Percentiles rank a stretch among this genome's conserved stretches.
Conservation (phyloP, 2,329 filamentous ascomycete genomes). For the Pyrenophora tritici-repentis region DNA sequence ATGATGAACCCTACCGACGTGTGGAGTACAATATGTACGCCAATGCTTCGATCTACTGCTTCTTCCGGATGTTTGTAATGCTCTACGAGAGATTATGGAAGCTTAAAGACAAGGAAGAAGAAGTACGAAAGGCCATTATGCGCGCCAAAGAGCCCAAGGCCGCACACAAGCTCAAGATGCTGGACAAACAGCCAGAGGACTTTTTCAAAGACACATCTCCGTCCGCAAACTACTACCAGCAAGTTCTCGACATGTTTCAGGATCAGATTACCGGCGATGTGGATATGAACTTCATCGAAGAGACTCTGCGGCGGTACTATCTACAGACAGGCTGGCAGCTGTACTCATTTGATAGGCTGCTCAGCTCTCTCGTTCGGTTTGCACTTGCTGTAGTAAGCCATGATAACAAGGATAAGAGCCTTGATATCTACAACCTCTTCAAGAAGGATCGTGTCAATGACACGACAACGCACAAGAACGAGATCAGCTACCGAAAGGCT, state of each 20-base stretch:
- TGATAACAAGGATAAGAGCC: conserved; percentile 90
- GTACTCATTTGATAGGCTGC: conserved; percentile 89
- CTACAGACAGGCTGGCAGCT: conserved; percentile 88
- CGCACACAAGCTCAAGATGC: conserved; percentile 80
- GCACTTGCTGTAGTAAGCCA: conserved; percentile 81
- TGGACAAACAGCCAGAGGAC: conserved; percentile 73
- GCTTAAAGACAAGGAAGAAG: conserved; percentile 78
- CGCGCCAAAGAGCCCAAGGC: conserved; percentile 77
- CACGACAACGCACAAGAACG: conserved; percentile 85
- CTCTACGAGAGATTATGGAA: conserved; percentile 82
- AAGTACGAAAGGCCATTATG: conserved; percentile 73
- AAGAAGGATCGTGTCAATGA: conserved; percentile 79
- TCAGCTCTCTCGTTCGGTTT: conserved; percentile 79
- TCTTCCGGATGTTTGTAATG: conserved; percentile 92
- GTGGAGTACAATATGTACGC: conserved; percentile 87
- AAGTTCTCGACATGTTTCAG: conserved; percentile 83
- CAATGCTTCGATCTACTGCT: conserved; percentile 90
- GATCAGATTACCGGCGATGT: conserved; percentile 82
- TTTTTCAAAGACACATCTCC: conserved; percentile 72
- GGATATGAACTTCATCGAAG: conserved; percentile 83
- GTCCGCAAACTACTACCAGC: conserved; percentile 78
- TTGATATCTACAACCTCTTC: conserved; percentile 87
- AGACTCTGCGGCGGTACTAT: conserved; percentile 89
- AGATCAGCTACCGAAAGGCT: conserved; percentile 88
- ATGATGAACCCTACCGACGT: conserved; percentile 80